Evolutionary conservation across 1,284 basidiomycete genomes (phyloP).

Genomic region (Cryptococcus sp.): DNA sequence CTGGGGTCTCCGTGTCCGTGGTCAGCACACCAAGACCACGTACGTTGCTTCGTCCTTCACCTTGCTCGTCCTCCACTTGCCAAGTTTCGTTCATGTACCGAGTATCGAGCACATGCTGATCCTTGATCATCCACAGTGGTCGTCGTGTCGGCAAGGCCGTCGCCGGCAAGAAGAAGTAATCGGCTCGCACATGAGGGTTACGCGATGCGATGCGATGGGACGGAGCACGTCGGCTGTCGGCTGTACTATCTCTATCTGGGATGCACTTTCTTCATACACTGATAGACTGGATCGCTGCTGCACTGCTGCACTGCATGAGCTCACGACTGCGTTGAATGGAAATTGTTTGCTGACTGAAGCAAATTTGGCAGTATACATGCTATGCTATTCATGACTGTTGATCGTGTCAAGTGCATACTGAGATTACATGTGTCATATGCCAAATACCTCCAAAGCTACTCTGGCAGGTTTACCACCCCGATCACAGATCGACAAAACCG

Average conservation of each 20-base stretch:
- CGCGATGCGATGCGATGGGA: slow-evolving; percentile 2
- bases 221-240: not conserved
- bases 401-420: too few species aligned
- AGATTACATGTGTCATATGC: slow-evolving; percentile 8
- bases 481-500: slow-evolving; percentile 27
- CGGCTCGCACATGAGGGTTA: slow-evolving; percentile 5
- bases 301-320: not conserved
- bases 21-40: slow-evolving; percentile 99
- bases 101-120: slow-evolving; percentile 1
- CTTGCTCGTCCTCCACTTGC: too few species aligned
- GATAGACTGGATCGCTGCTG: too few species aligned
- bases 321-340: not conserved
- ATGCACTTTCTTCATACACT: not conserved
- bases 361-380: too few species aligned
- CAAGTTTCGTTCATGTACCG: not conserved
- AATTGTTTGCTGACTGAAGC: too few species aligned
- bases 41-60: slow-evolving; percentile 24
- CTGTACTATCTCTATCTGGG: not conserved
- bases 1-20: slow-evolving; percentile 93
- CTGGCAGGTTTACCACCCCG: slow-evolving; percentile 8
- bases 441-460: slow-evolving; percentile 29
- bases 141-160: slow-evolving; percentile 46
- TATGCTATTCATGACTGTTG: too few species aligned
- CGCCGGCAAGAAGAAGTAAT: slow-evolving; percentile 51
- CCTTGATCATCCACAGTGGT: slow-evolving; percentile 21